Base-by-base conservation (phyloP, 257 asterid genomes). In the Gentiana dahurica region DNA sequence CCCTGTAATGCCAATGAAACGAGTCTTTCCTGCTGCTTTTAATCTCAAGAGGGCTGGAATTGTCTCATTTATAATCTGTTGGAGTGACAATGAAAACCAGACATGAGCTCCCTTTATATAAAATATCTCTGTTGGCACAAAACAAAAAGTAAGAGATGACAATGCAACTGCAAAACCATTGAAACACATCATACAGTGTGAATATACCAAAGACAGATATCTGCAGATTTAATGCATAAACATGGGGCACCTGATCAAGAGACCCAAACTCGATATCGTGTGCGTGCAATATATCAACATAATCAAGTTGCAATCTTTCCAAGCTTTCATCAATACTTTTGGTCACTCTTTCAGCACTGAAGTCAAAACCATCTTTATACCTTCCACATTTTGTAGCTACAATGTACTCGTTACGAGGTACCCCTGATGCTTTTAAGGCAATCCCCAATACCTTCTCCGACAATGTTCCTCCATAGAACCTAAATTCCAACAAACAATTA, bases 321-420 rank as follows among this genome's bases (percentile, higher is more conserved):
- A 92, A 77, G 79, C 99, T 92, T 77, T 92, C 99, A 48, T 83
- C 94, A 51, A 92, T 80, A 71, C 97, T 92, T 71, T 49, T 82
- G 2, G 91, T 88, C 68, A 92, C 97, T 76, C 95, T 81, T 62
- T 85, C 97, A 34, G 97, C 95, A 74, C 95, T 88, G 65, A 92
- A 92, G 80, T 92, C 95, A 63, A 92, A 92, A 45, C 99, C 95
- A 55, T 92, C 97, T 37, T 38, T 55, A 58, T 92, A 92, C 75
- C 97, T 82, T 49, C 99, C 99, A 49, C 99, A 92, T 71, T 92
- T 92, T 3, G 99, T 92, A 0, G 99, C 80, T 51, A 92, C 95
- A 66, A 88, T 81, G 78, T 85, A 92, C 68, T 85, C 75, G 58
- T 74, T 73, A 66, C 99, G 82, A 8, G 97, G 82, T 45, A 83